These are phyloP conservation scores for Boletus bicolor DNA, from an alignment of 768 basidiomycete species.

Conservation along the genomic window DNA sequence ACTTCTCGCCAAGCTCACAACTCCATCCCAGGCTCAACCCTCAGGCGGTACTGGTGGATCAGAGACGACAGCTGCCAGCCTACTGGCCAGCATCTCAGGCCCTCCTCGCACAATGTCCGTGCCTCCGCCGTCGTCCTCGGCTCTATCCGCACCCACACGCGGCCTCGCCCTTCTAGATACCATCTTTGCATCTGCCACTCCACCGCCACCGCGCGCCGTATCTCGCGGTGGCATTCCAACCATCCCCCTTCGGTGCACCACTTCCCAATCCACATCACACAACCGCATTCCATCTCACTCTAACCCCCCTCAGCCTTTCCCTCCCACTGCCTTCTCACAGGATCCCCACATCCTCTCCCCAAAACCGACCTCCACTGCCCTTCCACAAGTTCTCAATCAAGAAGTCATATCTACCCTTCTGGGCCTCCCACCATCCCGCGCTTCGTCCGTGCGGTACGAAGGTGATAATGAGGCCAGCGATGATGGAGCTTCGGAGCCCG, in stretches of 20 bases:
- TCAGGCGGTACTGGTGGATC: slow-evolving; percentile 25
- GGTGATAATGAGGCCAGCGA: slow-evolving; percentile 52
- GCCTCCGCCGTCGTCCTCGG: slow-evolving; percentile 29
- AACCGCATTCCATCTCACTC: slow-evolving; percentile 2
- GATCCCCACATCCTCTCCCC: slow-evolving; percentile 49
- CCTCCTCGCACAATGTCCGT: slow-evolving; percentile 32
- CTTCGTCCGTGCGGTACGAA: slow-evolving; percentile 46
- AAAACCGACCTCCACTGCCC: slow-evolving; percentile 47
- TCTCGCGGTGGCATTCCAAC: slow-evolving; percentile 16
- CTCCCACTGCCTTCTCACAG: slow-evolving; percentile 25
- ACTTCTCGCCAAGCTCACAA: slow-evolving; percentile 40
- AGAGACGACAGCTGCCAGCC: slow-evolving; percentile 38
- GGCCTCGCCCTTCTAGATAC: slow-evolving; percentile 61
- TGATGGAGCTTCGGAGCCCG: slow-evolving; percentile 34
- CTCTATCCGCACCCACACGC: slow-evolving; percentile 33
- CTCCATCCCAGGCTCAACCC: slow-evolving; percentile 16
- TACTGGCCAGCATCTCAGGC: slow-evolving; percentile 50
- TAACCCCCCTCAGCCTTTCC: slow-evolving; percentile 8
- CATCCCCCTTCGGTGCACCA: slow-evolving; percentile 18
- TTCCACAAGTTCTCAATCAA: slow-evolving; percentile 67
- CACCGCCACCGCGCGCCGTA: slow-evolving; percentile 19
- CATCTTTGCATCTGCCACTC: slow-evolving; percentile 70
- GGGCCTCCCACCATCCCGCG: slow-evolving; percentile 45
- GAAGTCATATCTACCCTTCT: slow-evolving; percentile 66
- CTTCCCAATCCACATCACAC: slow-evolving; percentile 11